Conservation (phyloP, 2,329 filamentous ascomycete genomes). For the Diaporthe citri region DNA sequence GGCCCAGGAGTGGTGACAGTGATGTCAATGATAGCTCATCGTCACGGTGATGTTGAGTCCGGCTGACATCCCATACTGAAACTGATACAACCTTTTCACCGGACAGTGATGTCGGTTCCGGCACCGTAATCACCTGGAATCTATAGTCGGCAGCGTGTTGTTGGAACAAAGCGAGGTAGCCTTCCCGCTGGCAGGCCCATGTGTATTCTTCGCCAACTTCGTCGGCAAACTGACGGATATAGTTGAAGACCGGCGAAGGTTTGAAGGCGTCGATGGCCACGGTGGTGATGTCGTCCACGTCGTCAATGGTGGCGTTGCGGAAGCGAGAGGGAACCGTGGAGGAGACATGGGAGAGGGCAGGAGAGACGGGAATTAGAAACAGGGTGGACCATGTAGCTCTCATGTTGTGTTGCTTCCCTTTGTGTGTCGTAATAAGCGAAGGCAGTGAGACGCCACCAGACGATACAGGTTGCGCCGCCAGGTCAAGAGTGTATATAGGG, state of each 20-base stretch:
- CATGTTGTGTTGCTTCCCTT: slow-evolving; percentile 5
- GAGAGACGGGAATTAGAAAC: background rate
- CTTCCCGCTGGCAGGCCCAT: slow-evolving; percentile 27
- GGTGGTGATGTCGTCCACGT: slow-evolving; percentile 35
- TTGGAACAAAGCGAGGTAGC: background rate
- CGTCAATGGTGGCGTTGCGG: slow-evolving; percentile 35
- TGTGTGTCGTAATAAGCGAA: background rate
- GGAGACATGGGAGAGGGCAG: background rate
- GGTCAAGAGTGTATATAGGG: background rate
- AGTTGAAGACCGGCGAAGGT: slow-evolving; percentile 1
- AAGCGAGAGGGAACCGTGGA: slow-evolving; percentile 9
- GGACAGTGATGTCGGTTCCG: background rate
- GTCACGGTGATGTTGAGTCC: background rate
- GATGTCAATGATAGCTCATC: background rate
- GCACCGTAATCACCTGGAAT: slow-evolving; percentile 30
- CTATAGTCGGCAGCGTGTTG: background rate
- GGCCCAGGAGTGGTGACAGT: background rate
- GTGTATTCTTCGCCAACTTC: slow-evolving; percentile 28
- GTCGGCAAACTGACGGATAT: slow-evolving; percentile 34
- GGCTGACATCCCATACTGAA: slow-evolving; percentile 28
- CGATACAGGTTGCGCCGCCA: too few relatives aligned
- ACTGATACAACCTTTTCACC: slow-evolving; percentile 35
- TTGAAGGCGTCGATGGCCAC: slow-evolving; percentile 33
- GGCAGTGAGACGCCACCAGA: too few relatives aligned
- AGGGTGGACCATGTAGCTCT: background rate